Evolutionary conservation across 768 basidiomycete genomes (phyloP).

Genomic region (Leucosporidium scottii): DNA sequence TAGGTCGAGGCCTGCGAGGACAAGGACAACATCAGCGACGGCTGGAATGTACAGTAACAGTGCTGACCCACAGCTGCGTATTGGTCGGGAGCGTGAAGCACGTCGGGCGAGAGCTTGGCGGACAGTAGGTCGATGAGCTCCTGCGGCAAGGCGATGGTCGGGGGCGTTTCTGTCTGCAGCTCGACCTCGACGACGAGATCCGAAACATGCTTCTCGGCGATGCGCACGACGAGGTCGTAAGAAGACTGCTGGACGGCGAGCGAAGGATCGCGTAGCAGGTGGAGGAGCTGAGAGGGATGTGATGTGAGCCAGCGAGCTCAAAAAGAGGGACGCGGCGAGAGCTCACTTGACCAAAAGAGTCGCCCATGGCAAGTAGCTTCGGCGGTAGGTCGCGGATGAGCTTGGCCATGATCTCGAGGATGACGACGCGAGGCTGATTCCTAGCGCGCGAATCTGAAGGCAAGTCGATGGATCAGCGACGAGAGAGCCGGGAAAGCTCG

Average conservation of each 20-base stretch:
- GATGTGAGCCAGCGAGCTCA: too few relatives aligned
- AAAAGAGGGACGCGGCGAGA: too few relatives aligned
- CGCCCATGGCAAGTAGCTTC: constrained; percentile 54
- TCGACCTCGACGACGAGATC: constrained; percentile 78
- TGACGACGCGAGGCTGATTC: constrained; percentile 8
- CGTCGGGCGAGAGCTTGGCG: constrained; percentile 46
- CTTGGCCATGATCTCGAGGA: constrained; percentile 55
- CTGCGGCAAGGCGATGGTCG: constrained; percentile 54
- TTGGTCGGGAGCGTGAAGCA: constrained; percentile 44
- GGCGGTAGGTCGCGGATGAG: constrained; percentile 61
- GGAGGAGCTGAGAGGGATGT: constrained; percentile 57
- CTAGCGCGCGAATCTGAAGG: constrained; percentile 2
- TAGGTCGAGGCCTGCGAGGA: constrained; percentile 14
- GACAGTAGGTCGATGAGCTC: constrained; percentile 63
- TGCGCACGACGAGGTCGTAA: constrained; percentile 62
- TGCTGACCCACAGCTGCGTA: constrained; percentile 42
- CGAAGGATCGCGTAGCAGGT: constrained; percentile 61
- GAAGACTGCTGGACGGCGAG: constrained; percentile 67
- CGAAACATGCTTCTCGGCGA: constrained; percentile 69
- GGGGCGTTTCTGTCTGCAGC: constrained; percentile 54
- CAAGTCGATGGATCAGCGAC: not conserved
- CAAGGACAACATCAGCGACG: too few relatives aligned
- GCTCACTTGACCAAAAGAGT: constrained; percentile 60
- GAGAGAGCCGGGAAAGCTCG: rapidly evolving
- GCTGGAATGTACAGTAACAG: too few relatives aligned